Conservation (phyloP, 2,329 filamentous ascomycete genomes). For the Colletotrichum tabaci region DNA sequence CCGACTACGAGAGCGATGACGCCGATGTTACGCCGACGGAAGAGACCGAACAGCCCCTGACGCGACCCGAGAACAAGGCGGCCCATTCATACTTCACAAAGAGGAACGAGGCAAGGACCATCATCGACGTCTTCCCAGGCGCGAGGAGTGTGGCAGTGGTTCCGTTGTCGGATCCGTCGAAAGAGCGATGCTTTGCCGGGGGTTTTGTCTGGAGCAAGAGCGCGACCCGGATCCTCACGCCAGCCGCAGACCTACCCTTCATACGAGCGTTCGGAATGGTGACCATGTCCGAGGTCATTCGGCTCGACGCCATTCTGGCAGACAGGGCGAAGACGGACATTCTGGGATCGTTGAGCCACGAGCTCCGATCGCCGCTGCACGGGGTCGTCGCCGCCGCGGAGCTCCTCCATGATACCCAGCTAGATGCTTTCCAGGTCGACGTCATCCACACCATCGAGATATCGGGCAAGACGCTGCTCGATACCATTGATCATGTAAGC, state of each 20-base stretch:
- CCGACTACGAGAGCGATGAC: slow-evolving; percentile 46
- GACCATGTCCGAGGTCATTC: slow-evolving; percentile 69
- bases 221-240: slow-evolving; percentile 47
- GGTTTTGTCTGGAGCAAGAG: slow-evolving; percentile 57
- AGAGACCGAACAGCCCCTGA: slow-evolving; percentile 17
- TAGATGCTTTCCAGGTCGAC: slow-evolving; percentile 58
- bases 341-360: slow-evolving; percentile 70
- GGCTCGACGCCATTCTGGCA: slow-evolving; percentile 55
- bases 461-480: slow-evolving; percentile 63
- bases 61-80: slow-evolving; percentile 15
- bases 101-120: slow-evolving; percentile 49
- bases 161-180: slow-evolving; percentile 54
- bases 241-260: slow-evolving; percentile 51
- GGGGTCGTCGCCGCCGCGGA: slow-evolving; percentile 69
- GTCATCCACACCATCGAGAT: slow-evolving; percentile 63
- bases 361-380: slow-evolving; percentile 70
- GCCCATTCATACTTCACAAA: slow-evolving; percentile 38
- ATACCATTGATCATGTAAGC: slow-evolving; percentile 63
- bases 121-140: slow-evolving; percentile 57
- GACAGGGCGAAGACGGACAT: slow-evolving; percentile 67
- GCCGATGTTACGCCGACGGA: slow-evolving; percentile 32
- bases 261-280: slow-evolving; percentile 65
- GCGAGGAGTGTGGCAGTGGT: slow-evolving; percentile 54
- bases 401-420: slow-evolving; percentile 61
- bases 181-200: slow-evolving; percentile 56